Conservation (phyloP, 768 basidiomycete species). For the Phallus indusiatus region DNA sequence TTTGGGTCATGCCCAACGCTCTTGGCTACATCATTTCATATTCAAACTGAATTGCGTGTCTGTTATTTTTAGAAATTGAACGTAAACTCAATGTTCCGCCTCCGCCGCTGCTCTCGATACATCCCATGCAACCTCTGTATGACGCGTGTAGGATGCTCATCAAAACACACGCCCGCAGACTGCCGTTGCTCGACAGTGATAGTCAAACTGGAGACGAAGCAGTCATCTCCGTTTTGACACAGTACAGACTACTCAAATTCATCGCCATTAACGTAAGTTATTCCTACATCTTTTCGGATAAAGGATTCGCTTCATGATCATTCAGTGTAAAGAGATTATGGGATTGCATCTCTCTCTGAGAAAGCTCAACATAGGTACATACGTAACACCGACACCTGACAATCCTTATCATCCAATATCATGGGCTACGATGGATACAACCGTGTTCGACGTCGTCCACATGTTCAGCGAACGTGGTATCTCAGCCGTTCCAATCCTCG, state of each 20-base stretch:
- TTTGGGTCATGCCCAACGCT: neutral
- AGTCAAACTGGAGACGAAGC: conserved; percentile 92
- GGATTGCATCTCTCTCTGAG: conserved; percentile 73
- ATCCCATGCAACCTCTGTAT: conserved; percentile 79
- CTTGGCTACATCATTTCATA: too few relatives aligned
- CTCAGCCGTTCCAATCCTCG: conserved; percentile 93
- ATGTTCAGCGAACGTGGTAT: conserved; percentile 96
- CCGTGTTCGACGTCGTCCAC: conserved; percentile 96
- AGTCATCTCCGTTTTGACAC: conserved; percentile 91
- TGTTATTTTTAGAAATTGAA: conserved; percentile 70
- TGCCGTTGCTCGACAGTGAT: conserved; percentile 90
- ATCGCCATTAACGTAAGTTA: conserved; percentile 86
- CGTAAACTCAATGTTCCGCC: conserved; percentile 83
- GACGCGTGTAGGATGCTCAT: conserved; percentile 87
- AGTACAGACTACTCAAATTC: conserved; percentile 96
- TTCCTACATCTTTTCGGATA: conserved; percentile 3
- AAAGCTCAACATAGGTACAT: conserved; percentile 88
- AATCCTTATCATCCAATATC: conserved; percentile 86
- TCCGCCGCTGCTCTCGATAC: conserved; percentile 82
- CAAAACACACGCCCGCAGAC: conserved; percentile 87
- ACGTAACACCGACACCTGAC: conserved; percentile 47
- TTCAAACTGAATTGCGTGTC: neutral
- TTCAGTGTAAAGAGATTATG: conserved; percentile 82
- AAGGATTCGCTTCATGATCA: conserved; percentile 8
- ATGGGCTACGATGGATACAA: conserved; percentile 82